phyloP scores from a whole-genome alignment of 768 basidiomycete species.

The Phylloporus scabripes region DNA sequence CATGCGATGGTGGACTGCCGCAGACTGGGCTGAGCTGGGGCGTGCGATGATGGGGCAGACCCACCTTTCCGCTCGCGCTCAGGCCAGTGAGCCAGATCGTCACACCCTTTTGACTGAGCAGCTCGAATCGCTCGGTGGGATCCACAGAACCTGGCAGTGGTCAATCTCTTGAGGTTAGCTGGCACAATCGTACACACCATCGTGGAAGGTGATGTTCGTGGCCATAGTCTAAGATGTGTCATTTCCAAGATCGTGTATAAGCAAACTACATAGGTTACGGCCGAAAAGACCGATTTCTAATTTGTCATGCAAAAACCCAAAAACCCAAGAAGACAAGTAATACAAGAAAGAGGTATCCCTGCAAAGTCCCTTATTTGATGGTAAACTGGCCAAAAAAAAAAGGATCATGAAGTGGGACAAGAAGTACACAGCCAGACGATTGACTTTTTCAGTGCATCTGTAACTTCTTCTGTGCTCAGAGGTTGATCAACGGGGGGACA shows the following conservation, averaged over 20 bases:
- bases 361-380: constrained; percentile 18
- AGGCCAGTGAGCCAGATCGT: constrained; percentile 98
- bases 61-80: constrained; percentile 90
- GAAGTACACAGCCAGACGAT: constrained; percentile 51
- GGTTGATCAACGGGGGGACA: constrained; percentile 66
- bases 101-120: constrained; percentile 76
- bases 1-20: constrained; percentile 91
- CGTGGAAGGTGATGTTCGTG: constrained; percentile 63
- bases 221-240: constrained; percentile 22
- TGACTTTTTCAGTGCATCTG: constrained; percentile 56
- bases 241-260: no score
- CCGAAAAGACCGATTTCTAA: constrained; percentile 13
- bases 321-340: background rate
- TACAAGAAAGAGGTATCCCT: constrained; percentile 14
- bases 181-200: constrained; percentile 36
- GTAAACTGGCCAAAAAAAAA: background rate
- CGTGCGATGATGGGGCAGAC: constrained; percentile 3
- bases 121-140: constrained; percentile 54
- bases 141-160: constrained; percentile 61
- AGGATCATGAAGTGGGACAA: constrained; percentile 14
- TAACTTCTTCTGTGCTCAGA: constrained; percentile 59
- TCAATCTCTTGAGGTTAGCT: background rate
- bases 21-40: background rate
- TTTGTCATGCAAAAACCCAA: background rate
- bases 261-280: background rate